These are phyloP conservation scores for Didymella glomerata DNA, from an alignment of 2,329 filamentous ascomycete species.

Conservation along the genomic window DNA sequence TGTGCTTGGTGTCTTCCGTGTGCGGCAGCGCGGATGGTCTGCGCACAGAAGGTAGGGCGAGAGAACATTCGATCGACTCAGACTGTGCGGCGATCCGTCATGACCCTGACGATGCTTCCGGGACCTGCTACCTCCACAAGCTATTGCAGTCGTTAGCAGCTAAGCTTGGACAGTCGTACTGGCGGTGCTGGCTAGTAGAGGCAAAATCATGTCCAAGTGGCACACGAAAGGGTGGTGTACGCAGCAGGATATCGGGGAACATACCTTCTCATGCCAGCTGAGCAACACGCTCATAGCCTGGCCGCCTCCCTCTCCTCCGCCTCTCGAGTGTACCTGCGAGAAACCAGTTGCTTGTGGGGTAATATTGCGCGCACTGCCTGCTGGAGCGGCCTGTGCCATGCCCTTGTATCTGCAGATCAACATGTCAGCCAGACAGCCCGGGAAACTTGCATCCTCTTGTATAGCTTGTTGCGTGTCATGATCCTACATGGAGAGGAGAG, in stretches of 20 bases:
- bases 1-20: neutral
- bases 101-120: constrained; percentile 87
- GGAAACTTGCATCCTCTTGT: neutral
- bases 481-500: neutral
- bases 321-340: constrained; percentile 74
- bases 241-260: constrained; percentile 4
- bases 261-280: constrained; percentile 94
- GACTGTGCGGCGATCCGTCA: constrained; percentile 95
- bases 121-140: constrained; percentile 91
- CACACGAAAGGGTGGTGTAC: neutral
- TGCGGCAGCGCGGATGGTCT: constrained; percentile 13
- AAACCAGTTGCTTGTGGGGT: constrained; percentile 87
- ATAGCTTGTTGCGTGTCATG: neutral
- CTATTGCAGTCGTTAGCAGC: constrained; percentile 42
- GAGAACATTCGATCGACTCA: constrained; percentile 51
- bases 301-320: constrained; percentile 74
- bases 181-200: neutral
- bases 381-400: constrained; percentile 65
- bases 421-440: constrained; percentile 1
- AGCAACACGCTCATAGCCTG: constrained; percentile 95
- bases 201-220: neutral
- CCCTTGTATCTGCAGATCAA: constrained; percentile 77
- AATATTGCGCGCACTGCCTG: constrained; percentile 52
- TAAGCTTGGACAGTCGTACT: neutral
- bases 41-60: constrained; percentile 1